Base-by-base conservation (phyloP, 2,329 filamentous ascomycete genomes). In the Stromatinia cepivora region DNA sequence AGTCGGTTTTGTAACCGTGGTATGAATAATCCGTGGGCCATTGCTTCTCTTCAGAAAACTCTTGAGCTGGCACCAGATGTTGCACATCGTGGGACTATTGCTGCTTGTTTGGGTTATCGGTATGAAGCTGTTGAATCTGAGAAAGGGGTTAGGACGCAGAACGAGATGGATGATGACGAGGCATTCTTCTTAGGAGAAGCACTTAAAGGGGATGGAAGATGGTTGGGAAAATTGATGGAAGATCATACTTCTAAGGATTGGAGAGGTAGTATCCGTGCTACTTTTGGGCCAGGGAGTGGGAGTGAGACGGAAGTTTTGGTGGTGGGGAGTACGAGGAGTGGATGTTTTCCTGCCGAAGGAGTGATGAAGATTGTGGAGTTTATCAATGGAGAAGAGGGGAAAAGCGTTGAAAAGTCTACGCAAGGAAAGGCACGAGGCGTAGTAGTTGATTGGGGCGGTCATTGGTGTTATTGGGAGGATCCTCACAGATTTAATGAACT, bases 401-500 rank as follows among this genome's bases (percentile, higher is more conserved):
- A 39, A 20, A 36, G 25, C 6, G 58, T 50, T 46, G 42, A 5
- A 20, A 13, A 22, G 17, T 3, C 31, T 2, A 28, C 13, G 10
- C 69, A 65, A 31, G 46, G 22, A 7, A 73, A 48, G 52, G 76
- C 75, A n/a, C 70, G 50, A 17, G 77, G 77, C 2, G 66, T 74
- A 17, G 72, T 74, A 13, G 76, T 76, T 17, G 69, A 73, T 53
- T 78, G 76, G 74, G 77, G 77, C 42, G 77, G 77, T 1, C 77
- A 79, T 73, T 79, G 77, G 77, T 75, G 76, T 65, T 79, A 78
- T 66, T 79, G 76, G 75, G 77, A 78, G 69, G 69, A 76, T 67
- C 72, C 74, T 20, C 71, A 69, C 68, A 73, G 57, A 59, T 78
- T 78, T 68, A 70, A 75, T 61, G 66, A 67, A 31, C 52, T 78